phyloP scores from a whole-genome alignment of 192 early-diverging fungal genomes.

The Oehlia diaphana region DNA sequence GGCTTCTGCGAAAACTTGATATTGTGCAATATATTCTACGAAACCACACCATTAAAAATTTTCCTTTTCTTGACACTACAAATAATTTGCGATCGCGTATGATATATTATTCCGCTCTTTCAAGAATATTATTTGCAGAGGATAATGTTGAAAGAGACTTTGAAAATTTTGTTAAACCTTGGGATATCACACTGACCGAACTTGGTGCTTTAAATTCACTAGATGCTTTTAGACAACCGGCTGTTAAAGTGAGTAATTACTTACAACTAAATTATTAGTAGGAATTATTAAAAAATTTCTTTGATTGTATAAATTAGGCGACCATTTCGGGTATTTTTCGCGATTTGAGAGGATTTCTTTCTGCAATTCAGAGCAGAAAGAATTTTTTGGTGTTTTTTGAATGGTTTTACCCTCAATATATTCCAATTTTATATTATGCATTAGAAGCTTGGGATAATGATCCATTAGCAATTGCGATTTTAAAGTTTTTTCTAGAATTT shows the following conservation, averaged over 20 bases:
- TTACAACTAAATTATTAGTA: background rate
- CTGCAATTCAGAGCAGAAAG: conserved; percentile 58
- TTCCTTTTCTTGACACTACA: conserved; percentile 66
- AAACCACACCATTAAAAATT: conserved; percentile 72
- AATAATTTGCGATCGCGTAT: conserved; percentile 55
- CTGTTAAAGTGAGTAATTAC: conserved; percentile 42
- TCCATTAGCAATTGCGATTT: conserved; percentile 64
- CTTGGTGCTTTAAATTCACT: conserved; percentile 54
- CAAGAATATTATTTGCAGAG: conserved; percentile 72
- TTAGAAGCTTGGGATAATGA: conserved; percentile 69
- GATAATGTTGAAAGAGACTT: conserved; percentile 63
- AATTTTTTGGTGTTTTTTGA: conserved; percentile 76
- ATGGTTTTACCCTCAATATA: conserved; percentile 79
- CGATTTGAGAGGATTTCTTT: conserved; percentile 77
- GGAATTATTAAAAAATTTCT: background rate
- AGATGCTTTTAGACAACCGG: conserved; percentile 53
- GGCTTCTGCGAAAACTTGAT: conserved; percentile 76
- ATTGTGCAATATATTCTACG: conserved; percentile 63
- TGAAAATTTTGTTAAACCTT: conserved; percentile 73
- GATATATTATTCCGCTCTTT: conserved; percentile 78
- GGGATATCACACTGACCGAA: conserved; percentile 54
- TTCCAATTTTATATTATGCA: conserved; percentile 61
- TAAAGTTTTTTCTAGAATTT: conserved; percentile 83
- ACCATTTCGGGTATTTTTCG: conserved; percentile 64
- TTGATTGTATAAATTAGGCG: conserved; percentile 36